phyloP scores from a whole-genome alignment of 352 stramenopile species.

The Aphanomyces cochlioides region DNA sequence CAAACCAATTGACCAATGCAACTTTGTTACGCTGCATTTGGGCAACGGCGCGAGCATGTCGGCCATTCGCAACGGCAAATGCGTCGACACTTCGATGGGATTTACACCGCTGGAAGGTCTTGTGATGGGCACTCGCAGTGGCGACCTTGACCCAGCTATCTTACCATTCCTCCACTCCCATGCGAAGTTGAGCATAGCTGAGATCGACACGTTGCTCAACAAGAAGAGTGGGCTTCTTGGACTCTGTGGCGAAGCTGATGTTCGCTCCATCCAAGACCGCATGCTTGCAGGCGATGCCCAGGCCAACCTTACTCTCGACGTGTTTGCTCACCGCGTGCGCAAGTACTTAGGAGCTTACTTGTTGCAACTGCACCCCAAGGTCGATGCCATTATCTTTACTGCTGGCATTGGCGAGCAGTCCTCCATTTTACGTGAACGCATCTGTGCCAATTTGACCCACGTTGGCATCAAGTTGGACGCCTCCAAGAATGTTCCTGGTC shows the following conservation, averaged over 20 bases:
- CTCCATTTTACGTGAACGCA: constrained; percentile 68
- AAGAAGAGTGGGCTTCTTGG: constrained; percentile 84
- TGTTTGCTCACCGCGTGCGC: constrained; percentile 81
- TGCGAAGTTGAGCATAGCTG: constrained; percentile 59
- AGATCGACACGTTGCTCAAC: constrained; percentile 86
- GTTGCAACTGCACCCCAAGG: constrained; percentile 55
- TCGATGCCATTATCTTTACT: constrained; percentile 88
- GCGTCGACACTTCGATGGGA: constrained; percentile 88
- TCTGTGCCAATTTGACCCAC: constrained; percentile 56
- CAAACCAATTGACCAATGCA: constrained; percentile 54
- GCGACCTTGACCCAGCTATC: constrained; percentile 82
- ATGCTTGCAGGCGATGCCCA: constrained; percentile 47
- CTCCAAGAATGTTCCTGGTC: constrained; percentile 61
- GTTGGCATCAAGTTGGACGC: constrained; percentile 73
- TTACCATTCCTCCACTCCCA: constrained; percentile 68
- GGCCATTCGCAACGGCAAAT: constrained; percentile 65
- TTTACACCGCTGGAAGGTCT: constrained; percentile 85
- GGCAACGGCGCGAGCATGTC: constrained; percentile 85
- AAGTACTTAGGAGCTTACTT: constrained; percentile 86
- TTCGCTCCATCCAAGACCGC: constrained; percentile 70
- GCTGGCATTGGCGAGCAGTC: constrained; percentile 85
- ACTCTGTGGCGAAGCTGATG: constrained; percentile 79
- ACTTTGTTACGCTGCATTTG: constrained; percentile 85
- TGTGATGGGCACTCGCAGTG: constrained; percentile 86
- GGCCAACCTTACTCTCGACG: constrained; percentile 68